Percentiles rank a stretch among this genome's conserved stretches.
These are phyloP conservation scores for Rhododendron kiyosumense DNA, from an alignment of 148 eudicot species.

Conservation along the genomic window DNA sequence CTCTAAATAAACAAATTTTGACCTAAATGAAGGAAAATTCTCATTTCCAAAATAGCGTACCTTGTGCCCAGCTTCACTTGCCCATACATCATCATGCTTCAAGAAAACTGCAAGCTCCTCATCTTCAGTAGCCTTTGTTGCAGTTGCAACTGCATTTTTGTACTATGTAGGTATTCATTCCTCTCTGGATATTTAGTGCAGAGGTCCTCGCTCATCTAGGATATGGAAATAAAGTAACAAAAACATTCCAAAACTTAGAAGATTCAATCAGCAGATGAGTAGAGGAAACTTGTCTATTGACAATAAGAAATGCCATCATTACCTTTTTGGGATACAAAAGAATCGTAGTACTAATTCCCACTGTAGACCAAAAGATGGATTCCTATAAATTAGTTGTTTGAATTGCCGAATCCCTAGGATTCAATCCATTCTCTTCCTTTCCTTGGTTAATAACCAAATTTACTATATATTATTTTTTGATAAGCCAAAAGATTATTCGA, in stretches of 20 bases:
- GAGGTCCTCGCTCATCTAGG: conserved; percentile 86
- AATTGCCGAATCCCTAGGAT: no score
- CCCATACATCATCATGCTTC: conserved; percentile 81
- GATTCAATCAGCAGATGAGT: not conserved
- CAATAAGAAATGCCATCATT: not conserved
- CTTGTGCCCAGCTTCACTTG: conserved; percentile 52
- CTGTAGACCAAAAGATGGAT: no score
- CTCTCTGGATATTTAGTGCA: conserved; percentile 91
- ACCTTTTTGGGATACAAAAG: conserved; percentile 52
- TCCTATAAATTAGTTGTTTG: no score
- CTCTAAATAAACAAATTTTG: not conserved
- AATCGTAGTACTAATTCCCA: no score
- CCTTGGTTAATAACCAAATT: no score
- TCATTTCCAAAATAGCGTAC: not conserved
- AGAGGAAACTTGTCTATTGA: not conserved
- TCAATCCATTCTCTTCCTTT: no score
- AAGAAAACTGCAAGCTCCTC: conserved; percentile 85
- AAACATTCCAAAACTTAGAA: not conserved
- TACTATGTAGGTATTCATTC: conserved; percentile 92
- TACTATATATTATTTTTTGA: no score
- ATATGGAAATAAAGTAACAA: not conserved
- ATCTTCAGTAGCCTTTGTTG: conserved; percentile 96
- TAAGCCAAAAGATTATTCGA: no score
- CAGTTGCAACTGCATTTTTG: conserved; percentile 87
- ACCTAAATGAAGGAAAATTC: not conserved